Conservation (phyloP, 441 rosid genomes). For the Cnidoscolus chayamansa region DNA sequence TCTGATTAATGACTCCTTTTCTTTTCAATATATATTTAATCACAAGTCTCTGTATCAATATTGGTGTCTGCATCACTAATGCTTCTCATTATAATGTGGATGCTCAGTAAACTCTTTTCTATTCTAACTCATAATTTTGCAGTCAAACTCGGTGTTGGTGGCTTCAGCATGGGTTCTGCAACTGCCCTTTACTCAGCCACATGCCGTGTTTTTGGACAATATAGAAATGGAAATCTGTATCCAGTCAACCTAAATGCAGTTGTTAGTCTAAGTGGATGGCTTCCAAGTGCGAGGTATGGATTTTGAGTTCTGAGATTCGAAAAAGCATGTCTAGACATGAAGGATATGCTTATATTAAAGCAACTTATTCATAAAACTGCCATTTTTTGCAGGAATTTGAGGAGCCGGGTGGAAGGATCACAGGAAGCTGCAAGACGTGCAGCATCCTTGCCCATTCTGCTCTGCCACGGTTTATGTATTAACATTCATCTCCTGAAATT, state of each 20-base stretch:
- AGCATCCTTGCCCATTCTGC: slow-evolving; percentile 68
- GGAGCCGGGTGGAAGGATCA: slow-evolving; percentile 37
- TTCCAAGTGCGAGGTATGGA: slow-evolving; percentile 78
- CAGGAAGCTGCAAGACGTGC: slow-evolving; percentile 51
- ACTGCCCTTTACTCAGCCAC: slow-evolving; percentile 77
- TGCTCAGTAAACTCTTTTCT: neutral
- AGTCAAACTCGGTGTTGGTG: slow-evolving; percentile 94
- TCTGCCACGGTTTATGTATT: slow-evolving; percentile 79
- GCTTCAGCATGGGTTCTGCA: slow-evolving; percentile 97
- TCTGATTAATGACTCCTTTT: neutral
- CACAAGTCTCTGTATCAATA: neutral
- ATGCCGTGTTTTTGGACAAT: slow-evolving; percentile 57
- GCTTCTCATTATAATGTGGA: neutral
- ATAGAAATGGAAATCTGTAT: slow-evolving; percentile 64
- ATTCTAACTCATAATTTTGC: slow-evolving; percentile 11
- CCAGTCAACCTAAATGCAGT: slow-evolving; percentile 55
- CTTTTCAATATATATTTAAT: neutral
- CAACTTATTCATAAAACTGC: neutral
- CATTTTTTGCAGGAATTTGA: slow-evolving; percentile 50
- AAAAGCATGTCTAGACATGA: neutral
- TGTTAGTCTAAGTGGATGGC: slow-evolving; percentile 62
- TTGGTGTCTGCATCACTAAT: too few relatives aligned
- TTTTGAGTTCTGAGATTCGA: neutral
- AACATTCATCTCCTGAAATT: neutral
- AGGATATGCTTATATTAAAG: slow-evolving; percentile 16